Percentiles rank a stretch among this genome's conserved stretches.
These are phyloP conservation scores for Carex arenaria DNA, from an alignment of 202 grass and related monocot species.

Conservation along the genomic window DNA sequence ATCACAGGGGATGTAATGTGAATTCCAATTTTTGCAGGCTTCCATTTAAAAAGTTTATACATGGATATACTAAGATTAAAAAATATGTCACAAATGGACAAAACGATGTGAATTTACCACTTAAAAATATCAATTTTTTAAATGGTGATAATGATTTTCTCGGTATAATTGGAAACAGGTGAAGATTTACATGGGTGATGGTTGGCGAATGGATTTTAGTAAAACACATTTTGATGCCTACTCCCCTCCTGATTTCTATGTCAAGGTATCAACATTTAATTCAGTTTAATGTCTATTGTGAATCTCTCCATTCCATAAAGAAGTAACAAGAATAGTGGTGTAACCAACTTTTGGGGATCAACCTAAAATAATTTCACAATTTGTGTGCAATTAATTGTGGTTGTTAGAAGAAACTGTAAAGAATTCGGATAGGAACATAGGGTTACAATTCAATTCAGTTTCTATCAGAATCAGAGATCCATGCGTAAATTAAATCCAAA, in stretches of 20 bases:
- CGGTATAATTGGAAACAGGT: conserved; percentile 32
- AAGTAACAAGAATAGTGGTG: background rate
- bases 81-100: background rate
- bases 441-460: too few relatives aligned
- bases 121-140: background rate
- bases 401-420: background rate
- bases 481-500: too few relatives aligned
- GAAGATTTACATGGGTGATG: conserved; percentile 83
- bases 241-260: conserved; percentile 72
- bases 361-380: background rate
- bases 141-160: background rate
- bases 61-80: background rate
- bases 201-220: conserved; percentile 76
- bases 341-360: background rate
- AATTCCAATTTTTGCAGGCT: background rate
- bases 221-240: conserved; percentile 71
- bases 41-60: background rate
- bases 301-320: background rate
- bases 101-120: background rate
- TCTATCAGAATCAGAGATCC: too few relatives aligned
- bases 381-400: background rate
- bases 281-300: background rate
- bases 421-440: too few relatives aligned
- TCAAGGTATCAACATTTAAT: conserved; percentile 36
- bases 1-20: too few relatives aligned